Percentiles rank a stretch among this genome's conserved stretches.
Conservation (phyloP, 164 flowering plant species). For the Stephania japonica region DNA sequence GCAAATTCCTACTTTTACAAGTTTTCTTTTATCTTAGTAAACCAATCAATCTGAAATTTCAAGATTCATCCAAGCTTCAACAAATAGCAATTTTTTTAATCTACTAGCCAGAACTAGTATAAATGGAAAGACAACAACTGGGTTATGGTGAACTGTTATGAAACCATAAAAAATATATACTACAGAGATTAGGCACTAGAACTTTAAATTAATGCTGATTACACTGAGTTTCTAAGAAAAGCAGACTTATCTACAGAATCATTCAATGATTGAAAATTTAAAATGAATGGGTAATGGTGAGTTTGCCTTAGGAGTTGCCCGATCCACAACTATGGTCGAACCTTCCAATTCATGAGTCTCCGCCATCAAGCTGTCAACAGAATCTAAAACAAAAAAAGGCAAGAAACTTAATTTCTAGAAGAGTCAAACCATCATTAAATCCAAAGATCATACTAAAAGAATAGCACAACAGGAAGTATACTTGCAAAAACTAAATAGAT, state of each 20-base stretch:
- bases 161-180: neutral
- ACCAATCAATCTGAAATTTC: neutral
- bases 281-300: constrained; percentile 5
- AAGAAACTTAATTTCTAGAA: neutral
- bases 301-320: constrained; percentile 95
- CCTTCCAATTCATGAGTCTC: constrained; percentile 97
- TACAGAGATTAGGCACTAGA: neutral
- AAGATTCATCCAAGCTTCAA: neutral
- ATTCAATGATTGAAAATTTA: neutral
- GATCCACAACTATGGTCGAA: constrained; percentile 81
- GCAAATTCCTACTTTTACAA: neutral
- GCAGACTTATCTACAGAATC: neutral
- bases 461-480: neutral
- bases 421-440: neutral
- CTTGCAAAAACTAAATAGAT: neutral
- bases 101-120: neutral
- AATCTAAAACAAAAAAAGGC: constrained; percentile 40
- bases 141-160: neutral
- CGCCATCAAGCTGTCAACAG: constrained; percentile 82
- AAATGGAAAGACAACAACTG: neutral
- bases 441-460: neutral
- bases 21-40: neutral
- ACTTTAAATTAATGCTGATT: neutral
- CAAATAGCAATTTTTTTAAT: neutral
- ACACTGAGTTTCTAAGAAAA: neutral